phyloP scores from a whole-genome alignment of 1,139 yeast species.

The Yamadazyma membranifaciens region DNA sequence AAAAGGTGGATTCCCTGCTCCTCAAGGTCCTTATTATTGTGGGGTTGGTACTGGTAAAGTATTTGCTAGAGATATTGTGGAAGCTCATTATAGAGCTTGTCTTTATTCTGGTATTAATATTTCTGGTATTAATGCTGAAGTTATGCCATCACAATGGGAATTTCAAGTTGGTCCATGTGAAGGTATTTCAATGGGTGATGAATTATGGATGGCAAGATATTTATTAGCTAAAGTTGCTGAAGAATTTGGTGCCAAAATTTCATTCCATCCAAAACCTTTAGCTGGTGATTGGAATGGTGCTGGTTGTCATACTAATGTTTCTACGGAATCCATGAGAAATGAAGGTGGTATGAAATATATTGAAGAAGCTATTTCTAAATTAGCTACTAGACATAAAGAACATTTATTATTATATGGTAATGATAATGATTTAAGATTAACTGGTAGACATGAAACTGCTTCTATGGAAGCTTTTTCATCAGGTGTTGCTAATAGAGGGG shows the following conservation, averaged over 20 bases:
- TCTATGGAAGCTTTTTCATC: slow-evolving; percentile 85
- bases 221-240: slow-evolving; percentile 93
- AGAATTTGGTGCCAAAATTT: slow-evolving; percentile 97
- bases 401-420: slow-evolving; percentile 94
- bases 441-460: slow-evolving; percentile 99
- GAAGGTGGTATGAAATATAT: slow-evolving; percentile 96
- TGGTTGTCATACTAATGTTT: slow-evolving; percentile 98
- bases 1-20: slow-evolving; percentile 99
- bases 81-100: slow-evolving; percentile 99
- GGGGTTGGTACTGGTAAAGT: slow-evolving; percentile 99
- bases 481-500: slow-evolving; percentile 99
- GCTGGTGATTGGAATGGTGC: slow-evolving; percentile 99
- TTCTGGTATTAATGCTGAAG: slow-evolving; percentile 98
- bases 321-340: slow-evolving; percentile 85
- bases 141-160: slow-evolving; percentile 99
- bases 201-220: slow-evolving; percentile 95
- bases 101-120: slow-evolving; percentile 85
- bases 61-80: slow-evolving; percentile 95
- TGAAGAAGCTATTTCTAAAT: slow-evolving; percentile 88
- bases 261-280: slow-evolving; percentile 98
- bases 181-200: slow-evolving; percentile 96
- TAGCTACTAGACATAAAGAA: slow-evolving; percentile 94
- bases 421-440: slow-evolving; percentile 91
- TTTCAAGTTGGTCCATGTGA: slow-evolving; percentile 98
- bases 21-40: slow-evolving; percentile 99